Evolutionary conservation across 345 rosid genomes (phyloP).

Genomic region (Lepidium didymum): DNA sequence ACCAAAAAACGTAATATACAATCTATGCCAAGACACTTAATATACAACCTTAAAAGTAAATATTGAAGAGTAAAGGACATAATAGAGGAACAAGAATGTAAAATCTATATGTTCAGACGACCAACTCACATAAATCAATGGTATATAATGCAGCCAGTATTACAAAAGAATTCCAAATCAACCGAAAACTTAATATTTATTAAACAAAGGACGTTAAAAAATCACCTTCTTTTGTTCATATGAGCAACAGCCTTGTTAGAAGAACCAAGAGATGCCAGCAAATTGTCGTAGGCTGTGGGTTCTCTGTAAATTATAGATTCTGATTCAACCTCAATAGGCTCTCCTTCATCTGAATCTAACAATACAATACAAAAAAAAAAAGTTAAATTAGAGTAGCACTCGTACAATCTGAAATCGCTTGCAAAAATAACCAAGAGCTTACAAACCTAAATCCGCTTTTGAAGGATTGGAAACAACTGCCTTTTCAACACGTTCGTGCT

Average conservation of each 20-base stretch:
- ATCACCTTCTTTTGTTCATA: conserved; percentile 49
- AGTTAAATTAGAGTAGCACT: background rate
- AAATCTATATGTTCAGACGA: background rate
- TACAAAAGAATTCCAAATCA: background rate
- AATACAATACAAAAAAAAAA: background rate
- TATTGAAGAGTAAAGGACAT: background rate
- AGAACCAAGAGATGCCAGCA: conserved; percentile 46
- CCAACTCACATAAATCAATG: background rate
- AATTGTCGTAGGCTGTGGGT: conserved; percentile 38
- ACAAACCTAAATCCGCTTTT: conserved; percentile 33
- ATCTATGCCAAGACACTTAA: background rate
- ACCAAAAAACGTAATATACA: background rate
- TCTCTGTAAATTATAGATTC: conserved; percentile 36
- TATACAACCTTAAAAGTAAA: background rate
- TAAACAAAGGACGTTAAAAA: background rate
- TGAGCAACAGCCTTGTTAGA: conserved; percentile 37
- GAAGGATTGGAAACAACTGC: conserved; percentile 14
- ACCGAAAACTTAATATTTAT: background rate
- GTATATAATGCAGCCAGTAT: background rate
- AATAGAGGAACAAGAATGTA: background rate
- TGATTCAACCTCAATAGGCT: conserved; percentile 14
- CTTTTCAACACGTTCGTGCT: conserved; percentile 28
- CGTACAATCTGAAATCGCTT: background rate
- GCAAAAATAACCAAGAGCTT: background rate
- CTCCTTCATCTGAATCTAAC: conserved; percentile 28